phyloP scores from a whole-genome alignment of 805 yeast species.

The Kregervanrija fluxuum region DNA sequence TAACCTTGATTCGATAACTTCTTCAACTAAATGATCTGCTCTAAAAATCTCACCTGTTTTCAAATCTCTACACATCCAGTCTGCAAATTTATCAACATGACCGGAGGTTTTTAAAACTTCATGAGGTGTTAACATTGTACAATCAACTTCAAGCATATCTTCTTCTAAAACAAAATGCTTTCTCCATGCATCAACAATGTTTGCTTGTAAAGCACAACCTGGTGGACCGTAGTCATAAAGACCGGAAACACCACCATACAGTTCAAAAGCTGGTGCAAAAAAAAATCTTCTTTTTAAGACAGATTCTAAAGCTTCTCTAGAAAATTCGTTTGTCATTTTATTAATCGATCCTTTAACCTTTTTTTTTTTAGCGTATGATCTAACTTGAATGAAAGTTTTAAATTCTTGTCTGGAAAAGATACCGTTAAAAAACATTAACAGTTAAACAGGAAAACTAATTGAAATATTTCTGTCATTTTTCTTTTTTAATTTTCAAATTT shows the following conservation, averaged over 20 bases:
- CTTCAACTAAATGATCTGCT: slow-evolving; percentile 97
- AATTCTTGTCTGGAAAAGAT: background rate
- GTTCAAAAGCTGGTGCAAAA: slow-evolving; percentile 95
- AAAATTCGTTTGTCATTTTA: slow-evolving; percentile 36
- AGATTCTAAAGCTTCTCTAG: slow-evolving; percentile 84
- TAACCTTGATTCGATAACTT: slow-evolving; percentile 90
- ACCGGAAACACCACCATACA: slow-evolving; percentile 98
- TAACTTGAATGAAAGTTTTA: background rate
- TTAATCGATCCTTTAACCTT: slow-evolving; percentile 1
- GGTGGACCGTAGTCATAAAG: slow-evolving; percentile 99
- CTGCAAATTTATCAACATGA: slow-evolving; percentile 97
- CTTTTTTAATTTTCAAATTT: background rate
- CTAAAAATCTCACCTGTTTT: slow-evolving; percentile 97
- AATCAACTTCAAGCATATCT: slow-evolving; percentile 98
- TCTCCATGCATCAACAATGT: slow-evolving; percentile 92
- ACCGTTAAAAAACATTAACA: background rate
- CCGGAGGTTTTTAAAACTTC: slow-evolving; percentile 98
- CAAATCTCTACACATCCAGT: slow-evolving; percentile 97
- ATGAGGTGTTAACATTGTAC: slow-evolving; percentile 95
- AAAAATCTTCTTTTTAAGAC: slow-evolving; percentile 93
- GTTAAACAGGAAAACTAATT: slow-evolving; percentile 1
- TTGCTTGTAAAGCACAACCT: slow-evolving; percentile 97
- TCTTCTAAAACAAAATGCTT: slow-evolving; percentile 96
- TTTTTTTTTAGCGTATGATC: slow-evolving; percentile 1
- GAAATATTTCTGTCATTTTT: background rate